Conservation (phyloP, 805 yeast genomes). For the Saccharomycopsis sp. region DNA sequence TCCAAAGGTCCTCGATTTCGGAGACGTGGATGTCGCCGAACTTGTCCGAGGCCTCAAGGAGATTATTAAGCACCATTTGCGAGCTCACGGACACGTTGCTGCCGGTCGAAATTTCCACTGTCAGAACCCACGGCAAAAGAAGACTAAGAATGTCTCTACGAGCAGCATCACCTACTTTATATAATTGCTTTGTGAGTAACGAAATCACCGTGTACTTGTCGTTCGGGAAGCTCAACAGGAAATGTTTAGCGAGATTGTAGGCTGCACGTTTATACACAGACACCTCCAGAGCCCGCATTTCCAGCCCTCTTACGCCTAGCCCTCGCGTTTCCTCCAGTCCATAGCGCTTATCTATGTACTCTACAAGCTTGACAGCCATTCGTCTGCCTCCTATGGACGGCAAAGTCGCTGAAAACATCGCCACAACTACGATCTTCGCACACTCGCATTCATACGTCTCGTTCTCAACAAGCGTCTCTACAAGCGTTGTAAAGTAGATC, state of each 20-base stretch:
- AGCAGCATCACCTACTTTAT: slow-evolving; percentile 50
- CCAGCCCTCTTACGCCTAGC: too few species aligned
- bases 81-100: too few species aligned
- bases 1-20: slow-evolving; percentile 94
- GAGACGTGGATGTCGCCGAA: slow-evolving; percentile 69
- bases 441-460: slow-evolving; percentile 45
- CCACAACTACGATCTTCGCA: slow-evolving; percentile 65
- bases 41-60: slow-evolving; percentile 78
- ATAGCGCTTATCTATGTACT: slow-evolving; percentile 53
- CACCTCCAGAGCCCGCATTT: slow-evolving; percentile 45
- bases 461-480: slow-evolving; percentile 52
- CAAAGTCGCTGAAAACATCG: slow-evolving; percentile 73
- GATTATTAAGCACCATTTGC: slow-evolving; percentile 68
- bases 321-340: too few species aligned
- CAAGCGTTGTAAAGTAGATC: slow-evolving; percentile 65
- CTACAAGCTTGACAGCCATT: slow-evolving; percentile 66
- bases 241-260: slow-evolving; percentile 66
- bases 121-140: slow-evolving; percentile 88
- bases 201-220: slow-evolving; percentile 60
- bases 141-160: slow-evolving; percentile 74
- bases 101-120: too few species aligned
- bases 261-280: slow-evolving; percentile 84
- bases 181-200: slow-evolving; percentile 62
- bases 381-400: slow-evolving; percentile 60
- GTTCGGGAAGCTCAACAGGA: slow-evolving; percentile 57